Base-by-base conservation (phyloP, 352 stramenopile genomes). In the Hyaloperonospora arabidopsidis region DNA sequence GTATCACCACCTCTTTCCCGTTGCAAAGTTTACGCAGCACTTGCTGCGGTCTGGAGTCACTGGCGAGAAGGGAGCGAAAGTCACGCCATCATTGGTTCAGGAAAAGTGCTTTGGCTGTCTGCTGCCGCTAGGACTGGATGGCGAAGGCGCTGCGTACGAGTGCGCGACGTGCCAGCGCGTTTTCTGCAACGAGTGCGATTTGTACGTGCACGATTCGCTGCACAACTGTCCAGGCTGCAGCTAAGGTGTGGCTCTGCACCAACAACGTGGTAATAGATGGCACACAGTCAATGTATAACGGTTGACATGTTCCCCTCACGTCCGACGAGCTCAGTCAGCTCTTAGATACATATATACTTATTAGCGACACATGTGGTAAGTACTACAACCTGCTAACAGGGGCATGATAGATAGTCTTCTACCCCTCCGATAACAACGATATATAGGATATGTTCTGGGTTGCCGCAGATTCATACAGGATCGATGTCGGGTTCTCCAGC, bases 1-100 rank as follows among this genome's bases (percentile, higher is more conserved):
- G 5, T 98, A 98, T 76, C 96, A 99, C 68, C 96, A 99, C 72
- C 80, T 99, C 48, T 99, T 99, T 63, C 96, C 96, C 2, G 89
- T 99, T 8, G 74, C 82, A 46, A 94, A 93, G 44, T 99, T 98
- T 72, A 63, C 84, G 13, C 90, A 95, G 66, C 76, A 66, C 10
- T 63, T 70, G 14, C 45, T 86, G 35, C 46, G 59, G 11, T 84
- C 56, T 36, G 43, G 47, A 12, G 39, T 52, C 32, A 39, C 34
- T 5, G 63, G 51, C 17, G 59, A 67, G 44, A 63, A 72, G 8
- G 52, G 43, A 45, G 51, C 39, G 5, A 55, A 63, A 39, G 25
- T 50, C 8, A 55, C 53, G 2, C 50, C 60, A 5, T 32, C 51
- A 8, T 52, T 78, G 36, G 45, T 55, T 4, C 35, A 66, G 46